A percentile compares a stretch with the other conserved stretches of the same genome.
phyloP scores from a whole-genome alignment of 2,329 filamentous ascomycete genomes.

The Fusarium hainanense region DNA sequence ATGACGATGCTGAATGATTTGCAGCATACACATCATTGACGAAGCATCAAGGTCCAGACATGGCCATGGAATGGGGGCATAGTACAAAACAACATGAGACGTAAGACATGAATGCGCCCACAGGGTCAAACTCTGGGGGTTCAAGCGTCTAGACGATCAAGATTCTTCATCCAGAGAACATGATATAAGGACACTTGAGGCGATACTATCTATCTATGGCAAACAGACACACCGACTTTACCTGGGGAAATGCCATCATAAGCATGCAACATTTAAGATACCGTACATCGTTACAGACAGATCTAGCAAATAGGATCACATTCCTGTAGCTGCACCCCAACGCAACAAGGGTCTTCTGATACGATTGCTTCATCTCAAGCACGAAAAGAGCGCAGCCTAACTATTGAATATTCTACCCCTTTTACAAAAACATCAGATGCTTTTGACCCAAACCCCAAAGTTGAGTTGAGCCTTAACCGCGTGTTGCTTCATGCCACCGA shows the following conservation, averaged over 20 bases:
- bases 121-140: constrained; percentile 22
- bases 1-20: background rate
- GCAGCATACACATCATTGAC: constrained; percentile 24
- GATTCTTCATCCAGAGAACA: background rate
- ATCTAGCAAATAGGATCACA: constrained; percentile 27
- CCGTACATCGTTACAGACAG: constrained; percentile 2
- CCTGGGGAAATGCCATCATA: constrained; percentile 11
- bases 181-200: background rate
- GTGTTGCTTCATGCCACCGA: constrained; percentile 32
- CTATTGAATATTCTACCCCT: background rate
- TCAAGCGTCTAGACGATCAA: constrained; percentile 6
- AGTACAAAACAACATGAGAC: constrained; percentile 17
- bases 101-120: constrained; percentile 8
- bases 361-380: constrained; percentile 4
- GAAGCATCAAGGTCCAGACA: constrained; percentile 1
- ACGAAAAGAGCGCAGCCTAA: constrained; percentile 9
- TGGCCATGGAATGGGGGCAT: constrained; percentile 16
- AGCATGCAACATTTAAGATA: constrained; percentile 17
- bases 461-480: constrained; percentile 1
- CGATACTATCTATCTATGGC: background rate
- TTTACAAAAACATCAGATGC: constrained; percentile 22
- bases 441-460: background rate
- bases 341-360: constrained; percentile 16
- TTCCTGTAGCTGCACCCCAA: constrained; percentile 22
- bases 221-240: constrained; percentile 31